Evolutionary conservation across 2,329 filamentous ascomycete species (phyloP).

Genomic region (Exophiala alcalophila): DNA sequence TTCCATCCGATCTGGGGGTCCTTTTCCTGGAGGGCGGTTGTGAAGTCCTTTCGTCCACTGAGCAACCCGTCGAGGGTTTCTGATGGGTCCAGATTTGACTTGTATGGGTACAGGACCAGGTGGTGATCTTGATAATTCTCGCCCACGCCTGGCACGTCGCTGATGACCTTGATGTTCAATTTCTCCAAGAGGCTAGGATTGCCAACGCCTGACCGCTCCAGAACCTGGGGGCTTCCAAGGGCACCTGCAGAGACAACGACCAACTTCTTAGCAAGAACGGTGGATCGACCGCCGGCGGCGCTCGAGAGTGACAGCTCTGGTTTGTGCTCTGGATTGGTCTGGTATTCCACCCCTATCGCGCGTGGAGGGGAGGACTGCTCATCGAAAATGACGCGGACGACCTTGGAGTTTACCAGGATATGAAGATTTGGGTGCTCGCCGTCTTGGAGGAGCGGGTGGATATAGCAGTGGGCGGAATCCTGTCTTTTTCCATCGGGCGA

Average conservation of each 20-base stretch:
- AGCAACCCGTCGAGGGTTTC: conserved; percentile 56
- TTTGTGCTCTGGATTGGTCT: conserved; percentile 47
- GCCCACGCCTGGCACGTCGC: conserved; percentile 47
- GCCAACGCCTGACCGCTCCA: conserved; percentile 62
- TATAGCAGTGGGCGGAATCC: conserved; percentile 55
- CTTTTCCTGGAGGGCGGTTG: conserved; percentile 11
- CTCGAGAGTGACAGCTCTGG: too few relatives aligned
- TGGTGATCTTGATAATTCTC: conserved; percentile 55
- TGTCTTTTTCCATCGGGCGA: conserved; percentile 54
- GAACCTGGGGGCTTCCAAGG: conserved; percentile 55
- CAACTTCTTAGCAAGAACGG: conserved; percentile 43
- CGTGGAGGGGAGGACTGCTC: conserved; percentile 49
- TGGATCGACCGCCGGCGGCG: too few relatives aligned
- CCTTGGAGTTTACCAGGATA: conserved; percentile 56
- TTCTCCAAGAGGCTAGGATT: conserved; percentile 41
- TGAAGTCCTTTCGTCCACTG: conserved; percentile 41
- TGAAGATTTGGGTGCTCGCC: conserved; percentile 58
- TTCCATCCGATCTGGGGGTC: conserved; percentile 55
- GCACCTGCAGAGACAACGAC: conserved; percentile 59
- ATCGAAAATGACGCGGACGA: conserved; percentile 55
- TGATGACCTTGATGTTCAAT: conserved; percentile 43
- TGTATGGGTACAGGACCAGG: conserved; percentile 53
- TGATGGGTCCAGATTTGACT: conserved; percentile 42
- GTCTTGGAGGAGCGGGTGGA: conserved; percentile 52
- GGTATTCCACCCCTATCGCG: conserved; percentile 60